These are phyloP conservation scores for Theileria sp. DNA, from an alignment of 169 alveolate species.

Conservation along the genomic window DNA sequence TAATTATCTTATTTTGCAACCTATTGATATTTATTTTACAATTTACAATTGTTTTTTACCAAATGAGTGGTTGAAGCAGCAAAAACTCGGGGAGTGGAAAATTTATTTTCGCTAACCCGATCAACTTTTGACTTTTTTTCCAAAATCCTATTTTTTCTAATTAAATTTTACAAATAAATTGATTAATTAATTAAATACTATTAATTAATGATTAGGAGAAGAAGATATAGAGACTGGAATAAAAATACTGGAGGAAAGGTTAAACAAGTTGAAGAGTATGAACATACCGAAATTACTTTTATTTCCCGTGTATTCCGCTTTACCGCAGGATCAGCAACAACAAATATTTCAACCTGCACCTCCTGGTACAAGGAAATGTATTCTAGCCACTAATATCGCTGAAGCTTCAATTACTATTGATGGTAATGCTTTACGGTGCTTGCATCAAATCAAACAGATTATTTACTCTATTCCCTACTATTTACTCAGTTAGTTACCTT, in stretches of 20 bases:
- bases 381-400: conserved; percentile 99
- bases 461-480: too few relatives aligned
- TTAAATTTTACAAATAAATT: too few relatives aligned
- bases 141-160: too few relatives aligned
- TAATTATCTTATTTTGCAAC: neutral
- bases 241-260: conserved; percentile 91
- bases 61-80: neutral
- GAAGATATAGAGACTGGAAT: conserved; percentile 99
- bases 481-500: too few relatives aligned
- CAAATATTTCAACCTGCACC: conserved; percentile 99
- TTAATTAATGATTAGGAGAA: conserved; percentile 62
- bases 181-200: too few relatives aligned
- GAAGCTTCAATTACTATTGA: conserved; percentile 99
- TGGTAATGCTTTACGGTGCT: conserved; percentile 77
- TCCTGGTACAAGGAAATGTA: conserved; percentile 96
- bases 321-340: conserved; percentile 95
- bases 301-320: conserved; percentile 95
- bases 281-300: conserved; percentile 94
- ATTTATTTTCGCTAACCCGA: too few relatives aligned
- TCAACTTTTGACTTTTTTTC: too few relatives aligned
- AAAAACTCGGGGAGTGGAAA: too few relatives aligned
- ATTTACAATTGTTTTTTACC: too few relatives aligned
- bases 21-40: neutral
- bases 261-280: conserved; percentile 90
- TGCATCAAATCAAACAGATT: too few relatives aligned